These are phyloP conservation scores for Gelatoporia subvermispora DNA, from an alignment of 768 basidiomycete genomes.

Conservation along the genomic window DNA sequence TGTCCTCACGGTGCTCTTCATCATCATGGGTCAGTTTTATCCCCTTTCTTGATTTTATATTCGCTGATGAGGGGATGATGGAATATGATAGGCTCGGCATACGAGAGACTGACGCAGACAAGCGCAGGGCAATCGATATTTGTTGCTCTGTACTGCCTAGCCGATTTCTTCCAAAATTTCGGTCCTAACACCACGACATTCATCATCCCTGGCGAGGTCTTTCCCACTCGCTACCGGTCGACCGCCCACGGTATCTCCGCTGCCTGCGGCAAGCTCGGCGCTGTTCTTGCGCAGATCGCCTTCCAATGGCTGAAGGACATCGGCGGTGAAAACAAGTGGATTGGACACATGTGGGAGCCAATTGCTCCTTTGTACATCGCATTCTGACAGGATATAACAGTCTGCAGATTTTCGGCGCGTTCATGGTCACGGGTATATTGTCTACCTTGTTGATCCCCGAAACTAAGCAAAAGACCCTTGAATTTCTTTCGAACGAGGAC, in stretches of 20 bases:
- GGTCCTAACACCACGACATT: slow-evolving; percentile 41
- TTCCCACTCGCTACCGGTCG: slow-evolving; percentile 41
- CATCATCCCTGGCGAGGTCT: slow-evolving; percentile 40
- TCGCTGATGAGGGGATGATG: slow-evolving; percentile 4
- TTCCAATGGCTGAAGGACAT: slow-evolving; percentile 34
- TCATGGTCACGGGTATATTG: slow-evolving; percentile 39
- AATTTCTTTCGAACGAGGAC: slow-evolving; percentile 32
- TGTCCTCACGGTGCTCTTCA: slow-evolving; percentile 28
- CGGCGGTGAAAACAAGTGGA: slow-evolving; percentile 26
- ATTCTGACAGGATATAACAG: slow-evolving; percentile 12
- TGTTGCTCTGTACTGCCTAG: slow-evolving; percentile 35
- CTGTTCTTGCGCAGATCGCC: slow-evolving; percentile 35
- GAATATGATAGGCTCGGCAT: slow-evolving; percentile 20
- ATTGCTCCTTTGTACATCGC: not conserved
- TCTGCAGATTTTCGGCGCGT: slow-evolving; percentile 41
- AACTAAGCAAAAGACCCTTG: slow-evolving; percentile 32
- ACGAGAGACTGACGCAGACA: slow-evolving; percentile 23
- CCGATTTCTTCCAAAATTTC: slow-evolving; percentile 42
- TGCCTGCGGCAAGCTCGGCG: slow-evolving; percentile 40
- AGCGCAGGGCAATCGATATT: slow-evolving; percentile 23
- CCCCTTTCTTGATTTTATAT: not conserved
- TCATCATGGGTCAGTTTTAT: slow-evolving; percentile 24
- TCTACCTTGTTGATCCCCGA: slow-evolving; percentile 41
- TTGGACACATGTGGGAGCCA: slow-evolving; percentile 29
- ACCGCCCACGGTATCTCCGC: slow-evolving; percentile 42